phyloP scores from a whole-genome alignment of 768 basidiomycete genomes.

The Boletus vermiculosoides region DNA sequence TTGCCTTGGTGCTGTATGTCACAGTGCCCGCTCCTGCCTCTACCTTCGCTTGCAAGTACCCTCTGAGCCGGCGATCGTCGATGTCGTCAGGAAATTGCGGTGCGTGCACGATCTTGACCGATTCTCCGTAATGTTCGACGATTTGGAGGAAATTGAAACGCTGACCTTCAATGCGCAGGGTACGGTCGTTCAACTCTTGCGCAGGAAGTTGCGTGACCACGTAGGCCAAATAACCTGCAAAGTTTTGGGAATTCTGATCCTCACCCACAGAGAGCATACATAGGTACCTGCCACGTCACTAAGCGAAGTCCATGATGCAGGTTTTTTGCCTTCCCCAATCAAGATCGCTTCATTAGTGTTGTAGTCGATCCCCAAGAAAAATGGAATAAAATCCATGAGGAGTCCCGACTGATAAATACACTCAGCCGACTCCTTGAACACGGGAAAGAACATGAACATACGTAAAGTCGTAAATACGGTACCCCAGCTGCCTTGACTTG shows the following conservation, averaged over 20 bases:
- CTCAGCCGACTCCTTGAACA: neutral
- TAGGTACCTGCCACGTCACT: slow-evolving; percentile 20
- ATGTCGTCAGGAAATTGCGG: slow-evolving; percentile 9
- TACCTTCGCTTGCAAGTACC: slow-evolving; percentile 15
- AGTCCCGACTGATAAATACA: slow-evolving; percentile 13
- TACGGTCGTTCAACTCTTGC: slow-evolving; percentile 10
- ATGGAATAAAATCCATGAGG: slow-evolving; percentile 28
- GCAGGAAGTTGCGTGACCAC: slow-evolving; percentile 19
- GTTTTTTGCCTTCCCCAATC: slow-evolving; percentile 19
- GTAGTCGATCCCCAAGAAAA: slow-evolving; percentile 16
- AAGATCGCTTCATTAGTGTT: slow-evolving; percentile 16
- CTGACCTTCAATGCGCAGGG: slow-evolving; percentile 21
- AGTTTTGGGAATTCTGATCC: neutral
- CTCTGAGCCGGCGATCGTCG: slow-evolving; percentile 8
- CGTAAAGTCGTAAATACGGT: slow-evolving; percentile 22
- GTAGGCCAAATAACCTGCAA: slow-evolving; percentile 20
- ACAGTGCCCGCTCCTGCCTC: slow-evolving; percentile 7
- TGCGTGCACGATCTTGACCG: slow-evolving; percentile 1
- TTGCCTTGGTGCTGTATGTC: slow-evolving; percentile 8
- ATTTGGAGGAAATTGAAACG: slow-evolving; percentile 10
- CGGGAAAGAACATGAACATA: slow-evolving; percentile 5
- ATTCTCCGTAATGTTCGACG: slow-evolving; percentile 8
- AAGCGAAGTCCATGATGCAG: slow-evolving; percentile 26
- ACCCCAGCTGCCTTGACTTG: slow-evolving; percentile 15
- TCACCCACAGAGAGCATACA: neutral